Evolutionary conservation across 352 stramenopile genomes (phyloP).

Genomic region (Pythium myriotylum): DNA sequence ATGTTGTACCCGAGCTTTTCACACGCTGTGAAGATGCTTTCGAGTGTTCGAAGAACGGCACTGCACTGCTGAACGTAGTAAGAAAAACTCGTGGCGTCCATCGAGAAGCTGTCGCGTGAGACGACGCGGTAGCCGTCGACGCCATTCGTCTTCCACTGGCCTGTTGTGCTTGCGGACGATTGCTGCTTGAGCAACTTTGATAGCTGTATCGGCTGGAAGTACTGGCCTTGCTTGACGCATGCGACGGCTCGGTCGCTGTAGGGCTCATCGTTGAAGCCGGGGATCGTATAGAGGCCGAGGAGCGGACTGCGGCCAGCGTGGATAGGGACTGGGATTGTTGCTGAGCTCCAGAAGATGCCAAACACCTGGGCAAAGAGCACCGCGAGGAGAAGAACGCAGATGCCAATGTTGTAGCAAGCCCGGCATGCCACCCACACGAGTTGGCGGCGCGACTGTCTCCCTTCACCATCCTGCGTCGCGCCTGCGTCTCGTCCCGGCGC

Average conservation of each 20-base stretch:
- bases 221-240: conserved; percentile 22
- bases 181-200: conserved; percentile 11
- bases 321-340: background rate
- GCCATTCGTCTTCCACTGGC: background rate
- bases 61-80: conserved; percentile 25
- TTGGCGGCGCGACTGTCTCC: no score
- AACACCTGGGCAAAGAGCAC: conserved; percentile 35
- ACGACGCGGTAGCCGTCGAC: conserved; percentile 30
- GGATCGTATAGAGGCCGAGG: conserved; percentile 1
- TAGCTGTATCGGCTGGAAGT: conserved; percentile 36
- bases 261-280: conserved; percentile 42
- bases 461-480: no score
- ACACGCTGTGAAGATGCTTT: conserved; percentile 17
- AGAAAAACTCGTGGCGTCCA: background rate
- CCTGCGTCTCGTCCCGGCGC: no score
- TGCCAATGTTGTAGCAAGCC: conserved; percentile 27
- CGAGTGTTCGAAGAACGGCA: conserved; percentile 5
- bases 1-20: conserved; percentile 28
- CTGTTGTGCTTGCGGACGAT: background rate
- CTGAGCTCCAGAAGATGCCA: conserved; percentile 22
- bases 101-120: conserved; percentile 2
- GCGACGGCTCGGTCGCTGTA: conserved; percentile 43
- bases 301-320: background rate
- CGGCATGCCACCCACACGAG: no score
- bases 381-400: conserved; percentile 28